phyloP scores from a whole-genome alignment of 225 moss, liverwort and hornwort genomes.

The Sphagnum tenellum region DNA sequence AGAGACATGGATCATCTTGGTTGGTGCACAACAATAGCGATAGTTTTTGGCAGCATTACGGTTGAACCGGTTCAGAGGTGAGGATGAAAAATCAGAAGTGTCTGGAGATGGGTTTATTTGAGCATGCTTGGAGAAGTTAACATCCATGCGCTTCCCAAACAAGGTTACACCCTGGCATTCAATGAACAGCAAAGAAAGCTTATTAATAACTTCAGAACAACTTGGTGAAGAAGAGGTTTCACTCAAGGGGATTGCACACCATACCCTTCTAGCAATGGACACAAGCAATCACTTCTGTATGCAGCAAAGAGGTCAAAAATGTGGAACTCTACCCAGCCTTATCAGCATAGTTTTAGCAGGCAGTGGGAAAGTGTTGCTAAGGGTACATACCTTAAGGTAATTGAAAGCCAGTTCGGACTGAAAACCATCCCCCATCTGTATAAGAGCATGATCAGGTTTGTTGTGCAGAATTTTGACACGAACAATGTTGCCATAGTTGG shows the following conservation, averaged over 20 bases:
- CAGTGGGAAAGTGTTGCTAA: no score
- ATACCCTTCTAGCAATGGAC: no score
- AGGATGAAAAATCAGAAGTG: conserved; percentile 92
- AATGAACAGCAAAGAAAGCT: no score
- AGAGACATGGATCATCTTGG: conserved; percentile 98
- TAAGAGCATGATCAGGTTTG: conserved; percentile 99
- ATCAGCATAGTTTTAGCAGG: no score
- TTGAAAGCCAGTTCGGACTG: conserved; percentile 96
- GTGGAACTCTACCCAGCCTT: no score
- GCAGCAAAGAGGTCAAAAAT: no score
- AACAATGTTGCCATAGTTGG: conserved; percentile 97
- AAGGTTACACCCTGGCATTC: conserved; percentile 73
- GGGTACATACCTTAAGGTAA: conserved; percentile 67
- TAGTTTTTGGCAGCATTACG: conserved; percentile 99
- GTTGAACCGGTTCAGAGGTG: conserved; percentile 92
- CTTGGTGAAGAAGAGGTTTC: no score
- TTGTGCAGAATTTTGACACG: conserved; percentile 97
- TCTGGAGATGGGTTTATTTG: conserved; percentile 99
- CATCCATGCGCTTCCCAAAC: conserved; percentile 97
- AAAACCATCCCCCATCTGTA: conserved; percentile 99
- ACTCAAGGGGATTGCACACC: no score
- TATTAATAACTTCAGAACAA: no score
- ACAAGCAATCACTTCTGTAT: no score
- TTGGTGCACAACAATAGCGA: conserved; percentile 98
- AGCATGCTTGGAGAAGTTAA: conserved; percentile 98